Evolutionary conservation across 345 rosid genomes (phyloP), one percentile per base, ranked within the genome.

Genomic region (Kernera saxatilis): DNA sequence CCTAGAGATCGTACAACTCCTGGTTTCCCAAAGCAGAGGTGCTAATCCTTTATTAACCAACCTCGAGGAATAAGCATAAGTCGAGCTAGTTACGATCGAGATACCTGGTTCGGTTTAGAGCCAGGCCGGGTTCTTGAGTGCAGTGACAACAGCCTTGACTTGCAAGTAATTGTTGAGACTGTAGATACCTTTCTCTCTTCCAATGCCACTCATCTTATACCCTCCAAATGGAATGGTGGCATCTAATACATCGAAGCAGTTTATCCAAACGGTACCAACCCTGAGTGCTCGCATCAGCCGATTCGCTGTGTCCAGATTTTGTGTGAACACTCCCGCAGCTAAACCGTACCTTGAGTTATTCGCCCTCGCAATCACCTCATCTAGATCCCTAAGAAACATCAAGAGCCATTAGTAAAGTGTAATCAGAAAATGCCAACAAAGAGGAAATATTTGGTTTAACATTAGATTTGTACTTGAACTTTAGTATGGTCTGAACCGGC

Each of bases 181-280:
- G 78, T 93, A 86, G 32, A 86, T 70, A 22, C 98, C 91, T 81
- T 93, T 91, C 77, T 91, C 98, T 76, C 97, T 87, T 8, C 98
- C 97, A 0, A 75, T 77, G 5, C 98, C 98, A 61, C 96, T 93
- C 96, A 89, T 89, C 81, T 93, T 93, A 80, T 81, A 93, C 33
- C 98, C 98, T 10, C 97, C 98, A 67, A 93, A 91, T 29, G 98
- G 98, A 70, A 91, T 81, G 0, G 93, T 81, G 11, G 90, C 88
- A 80, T 93, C 97, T 30, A 93, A 83, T 26, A 82, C 55, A 69
- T 93, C 93, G 6, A 59, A 93, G 82, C 97, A 87, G 69, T 93
- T 91, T 5, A 89, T 55, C 98, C 98, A 93, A 10, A 93, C 92
- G 0, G 80, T 79, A 21, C 97, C 98, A 5, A 25, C 96, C 40